These are phyloP conservation scores for Ceratocystis variospora DNA, from an alignment of 2,329 filamentous ascomycete genomes.

Conservation along the genomic window DNA sequence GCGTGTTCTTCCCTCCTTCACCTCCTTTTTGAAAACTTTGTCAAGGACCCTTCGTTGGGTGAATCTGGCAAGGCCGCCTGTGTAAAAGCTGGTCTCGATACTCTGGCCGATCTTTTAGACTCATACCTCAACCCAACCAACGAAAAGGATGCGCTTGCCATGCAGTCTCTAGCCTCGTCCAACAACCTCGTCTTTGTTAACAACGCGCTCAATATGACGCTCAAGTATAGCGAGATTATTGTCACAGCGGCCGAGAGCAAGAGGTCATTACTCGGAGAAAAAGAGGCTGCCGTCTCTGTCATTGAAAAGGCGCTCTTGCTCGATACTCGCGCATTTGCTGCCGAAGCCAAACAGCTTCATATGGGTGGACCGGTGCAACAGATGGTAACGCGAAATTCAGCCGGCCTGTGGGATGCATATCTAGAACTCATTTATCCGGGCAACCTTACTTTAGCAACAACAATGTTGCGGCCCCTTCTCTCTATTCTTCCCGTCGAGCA, in stretches of 20 bases:
- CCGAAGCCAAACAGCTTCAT: conserved; percentile 44
- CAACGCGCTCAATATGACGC: conserved; percentile 50
- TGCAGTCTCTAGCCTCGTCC: conserved; percentile 31
- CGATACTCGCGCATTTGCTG: conserved; percentile 32
- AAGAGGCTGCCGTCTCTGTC: conserved; percentile 27
- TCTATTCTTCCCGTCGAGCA: conserved; percentile 63
- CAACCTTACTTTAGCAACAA: conserved; percentile 58
- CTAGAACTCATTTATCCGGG: conserved; percentile 52
- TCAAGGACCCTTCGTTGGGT: conserved; percentile 39
- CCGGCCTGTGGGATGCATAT: conserved; percentile 65
- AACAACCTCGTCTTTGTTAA: conserved; percentile 50
- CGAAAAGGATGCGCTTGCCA: conserved; percentile 16
- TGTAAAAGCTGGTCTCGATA: conserved; percentile 49
- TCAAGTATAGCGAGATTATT: conserved; percentile 49
- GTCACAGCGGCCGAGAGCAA: conserved; percentile 37
- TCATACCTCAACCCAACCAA: conserved; percentile 37
- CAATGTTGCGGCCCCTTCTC: conserved; percentile 56
- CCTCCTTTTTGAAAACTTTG: conserved; percentile 55
- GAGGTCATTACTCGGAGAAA: conserved; percentile 23
- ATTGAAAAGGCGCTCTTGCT: conserved; percentile 42
- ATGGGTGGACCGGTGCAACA: conserved; percentile 48
- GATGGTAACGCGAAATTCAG: conserved; percentile 55
- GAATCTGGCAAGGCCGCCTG: conserved; percentile 46
- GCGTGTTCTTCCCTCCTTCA: conserved; percentile 67
- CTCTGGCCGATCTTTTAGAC: conserved; percentile 42